Evolutionary conservation across 192 early-diverging fungal genomes (phyloP), one percentile per base, ranked within the genome.

Genomic region (Pilaira anomala): DNA sequence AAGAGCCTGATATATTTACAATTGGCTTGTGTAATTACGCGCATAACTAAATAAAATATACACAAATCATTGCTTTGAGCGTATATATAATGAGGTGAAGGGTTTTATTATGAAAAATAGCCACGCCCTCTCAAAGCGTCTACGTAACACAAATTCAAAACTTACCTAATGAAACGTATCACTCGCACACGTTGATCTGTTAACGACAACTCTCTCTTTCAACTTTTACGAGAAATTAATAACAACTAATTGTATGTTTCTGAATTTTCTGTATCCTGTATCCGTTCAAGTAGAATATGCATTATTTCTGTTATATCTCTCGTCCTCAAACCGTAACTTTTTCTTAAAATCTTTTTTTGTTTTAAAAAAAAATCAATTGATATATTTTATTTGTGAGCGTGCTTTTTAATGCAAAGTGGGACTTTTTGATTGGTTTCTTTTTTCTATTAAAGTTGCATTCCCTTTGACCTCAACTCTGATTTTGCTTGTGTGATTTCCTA

Each of bases 141-240:
- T 99, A 78, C 93, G 97, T 74, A 99, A 99, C 91, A 97, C 98
- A 90, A 99, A 98, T 99, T 98, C 91, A 99, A 96, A 78, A 99
- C 97, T 69, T 96, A 98, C 77, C 85, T 99, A 90, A 99, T 99
- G 97, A 91, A 92, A 86, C 94, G 97, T 83, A 98, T 99, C 74
- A 90, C 94, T 81, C 87, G 88, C 74, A 90, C 94, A 80, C 87
- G 88, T 69, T 94, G 97, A 48, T 96, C 97, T 65, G 97, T 99
- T 60, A 92, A 92, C 76, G 97, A 95, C 73, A 99, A n/a, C n/a
- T n/a, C n/a, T n/a, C n/a, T n/a, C n/a, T n/a, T n/a, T n/a, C n/a
- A n/a, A n/a, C n/a, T n/a, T n/a, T n/a, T n/a, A n/a, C n/a, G n/a
- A n/a, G n/a, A n/a, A n/a, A n/a, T n/a, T n/a, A n/a, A n/a, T n/a